Percentiles rank a stretch among this genome's conserved stretches.
phyloP scores from a whole-genome alignment of 2,329 filamentous ascomycete genomes.

The Phialemoniopsis sp. region DNA sequence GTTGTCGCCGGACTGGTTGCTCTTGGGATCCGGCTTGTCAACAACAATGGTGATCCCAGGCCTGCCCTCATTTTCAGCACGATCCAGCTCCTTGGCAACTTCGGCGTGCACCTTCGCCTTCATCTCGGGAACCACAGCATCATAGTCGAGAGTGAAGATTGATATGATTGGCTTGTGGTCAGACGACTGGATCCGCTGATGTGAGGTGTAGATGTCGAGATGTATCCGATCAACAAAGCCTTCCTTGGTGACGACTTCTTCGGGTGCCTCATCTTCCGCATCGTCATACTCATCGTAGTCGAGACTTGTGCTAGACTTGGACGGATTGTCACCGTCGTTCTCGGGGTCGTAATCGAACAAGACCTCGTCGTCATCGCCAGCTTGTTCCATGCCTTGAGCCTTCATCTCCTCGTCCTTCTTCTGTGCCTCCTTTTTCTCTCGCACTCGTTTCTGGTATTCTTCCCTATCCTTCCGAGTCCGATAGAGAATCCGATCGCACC shows the following conservation, averaged over 20 bases:
- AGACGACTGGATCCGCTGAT: slow-evolving; percentile 85
- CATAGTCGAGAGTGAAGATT: slow-evolving; percentile 78
- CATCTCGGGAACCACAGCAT: slow-evolving; percentile 78
- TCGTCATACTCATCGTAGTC: slow-evolving; percentile 61
- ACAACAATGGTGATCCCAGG: slow-evolving; percentile 51
- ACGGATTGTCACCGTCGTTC: slow-evolving; percentile 53
- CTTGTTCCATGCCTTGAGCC: slow-evolving; percentile 69
- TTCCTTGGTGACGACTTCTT: slow-evolving; percentile 52
- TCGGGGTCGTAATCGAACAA: slow-evolving; percentile 90
- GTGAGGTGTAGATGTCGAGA: slow-evolving; percentile 72
- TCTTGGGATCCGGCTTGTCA: slow-evolving; percentile 46
- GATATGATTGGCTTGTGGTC: slow-evolving; percentile 92
- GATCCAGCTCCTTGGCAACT: slow-evolving; percentile 82
- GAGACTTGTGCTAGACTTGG: slow-evolving; percentile 21
- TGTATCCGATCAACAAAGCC: slow-evolving; percentile 50
- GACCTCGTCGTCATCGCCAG: slow-evolving; percentile 73
- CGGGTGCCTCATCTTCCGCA: slow-evolving; percentile 42
- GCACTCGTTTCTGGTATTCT: slow-evolving; percentile 57
- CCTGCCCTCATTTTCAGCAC: slow-evolving; percentile 52
- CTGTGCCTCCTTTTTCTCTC: slow-evolving; percentile 62
- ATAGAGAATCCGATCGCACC: slow-evolving; percentile 93
- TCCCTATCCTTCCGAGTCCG: slow-evolving; percentile 69
- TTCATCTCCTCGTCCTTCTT: slow-evolving; percentile 84
- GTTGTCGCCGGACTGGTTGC: background rate
- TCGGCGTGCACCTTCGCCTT: slow-evolving; percentile 83